Base-by-base conservation (phyloP, 495 filamentous ascomycete species). In the Staphylotrichum longicolle region DNA sequence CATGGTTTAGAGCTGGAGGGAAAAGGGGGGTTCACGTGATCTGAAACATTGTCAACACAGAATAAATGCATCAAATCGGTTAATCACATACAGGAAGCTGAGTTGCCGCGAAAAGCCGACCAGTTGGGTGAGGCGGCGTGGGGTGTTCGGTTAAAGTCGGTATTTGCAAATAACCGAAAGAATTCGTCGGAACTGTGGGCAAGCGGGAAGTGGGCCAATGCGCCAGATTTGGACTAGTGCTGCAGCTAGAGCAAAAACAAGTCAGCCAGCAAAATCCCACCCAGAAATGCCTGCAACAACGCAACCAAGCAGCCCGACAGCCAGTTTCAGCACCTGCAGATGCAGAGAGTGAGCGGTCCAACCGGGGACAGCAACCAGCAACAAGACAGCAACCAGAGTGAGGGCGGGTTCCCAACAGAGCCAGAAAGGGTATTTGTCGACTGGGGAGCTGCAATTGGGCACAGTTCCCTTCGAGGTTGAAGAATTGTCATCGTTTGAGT, bases 1-100 rank as follows among this genome's bases (percentile, higher is more conserved):
- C 70, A 72, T 72, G 35, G 34, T 41, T 33, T n/a, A 41, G 7
- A 14, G 14, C 33, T 15, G 8, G 40, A 15, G 40, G 32, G n/a
- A 35, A 63, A 69, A 67, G 49, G 62, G 66, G 63, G 60, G 42
- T 20, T 64, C 61, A 66, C 63, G 61, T 68, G 63, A 48, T 30
- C 58, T 37, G 50, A 30, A 2, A 9, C 14, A 32, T 20, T 54
- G 54, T 64, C 41, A 64, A 40, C 4, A 57, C 46, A 2, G 15
- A 27, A 9, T 35, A 60, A 53, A n/a, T 46, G 57, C 48, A 46
- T 52, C 33, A 48, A 58, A 27, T 39, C 32, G 46, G 30, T 39
- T 53, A 42, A 58, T 20, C 11, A 52, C 60, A 53, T 63, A 63
- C 60, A 4, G 5, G 15, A 12, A 15, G 35, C 35, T 50, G n/a